Evolutionary conservation across 2,329 filamentous ascomycete genomes (phyloP).

Genomic region (Xylariales sp.): DNA sequence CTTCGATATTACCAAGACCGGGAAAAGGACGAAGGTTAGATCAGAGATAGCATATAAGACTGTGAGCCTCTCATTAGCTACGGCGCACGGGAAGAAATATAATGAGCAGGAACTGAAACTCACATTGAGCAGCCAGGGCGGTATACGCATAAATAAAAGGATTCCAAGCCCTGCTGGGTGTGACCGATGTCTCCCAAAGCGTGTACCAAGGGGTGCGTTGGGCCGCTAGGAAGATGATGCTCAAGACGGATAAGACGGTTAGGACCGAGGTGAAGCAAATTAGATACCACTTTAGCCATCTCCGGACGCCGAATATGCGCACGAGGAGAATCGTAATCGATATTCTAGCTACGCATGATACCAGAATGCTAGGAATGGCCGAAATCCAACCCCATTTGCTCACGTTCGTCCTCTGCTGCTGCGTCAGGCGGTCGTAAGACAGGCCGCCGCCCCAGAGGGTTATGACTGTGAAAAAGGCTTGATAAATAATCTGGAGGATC

Average conservation of each 20-base stretch:
- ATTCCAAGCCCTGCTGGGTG: background rate
- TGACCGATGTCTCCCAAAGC: background rate
- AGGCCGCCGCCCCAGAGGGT: background rate
- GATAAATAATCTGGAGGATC: slow-evolving; percentile 13
- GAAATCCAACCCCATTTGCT: slow-evolving; percentile 14
- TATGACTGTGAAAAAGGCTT: background rate
- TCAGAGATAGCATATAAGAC: slow-evolving; percentile 19
- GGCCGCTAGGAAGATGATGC: background rate
- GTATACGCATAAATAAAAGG: slow-evolving; percentile 9
- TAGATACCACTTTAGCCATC: slow-evolving; percentile 27
- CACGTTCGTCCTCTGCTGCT: background rate
- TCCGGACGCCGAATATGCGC: slow-evolving; percentile 25
- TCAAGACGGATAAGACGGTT: background rate
- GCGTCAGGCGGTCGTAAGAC: background rate
- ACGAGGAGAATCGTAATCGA: slow-evolving; percentile 31
- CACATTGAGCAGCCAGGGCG: slow-evolving; percentile 7
- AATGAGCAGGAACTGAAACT: background rate
- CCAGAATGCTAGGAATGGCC: background rate
- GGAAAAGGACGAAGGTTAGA: slow-evolving; percentile 18
- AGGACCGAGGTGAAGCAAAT: slow-evolving; percentile 8
- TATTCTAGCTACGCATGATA: slow-evolving; percentile 22
- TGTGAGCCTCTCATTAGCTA: background rate
- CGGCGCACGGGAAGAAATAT: background rate
- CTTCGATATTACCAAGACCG: slow-evolving; percentile 20
- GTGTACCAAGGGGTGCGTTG: background rate